Base-by-base conservation (phyloP, 805 yeast genomes). In the Pichia deserticola region DNA sequence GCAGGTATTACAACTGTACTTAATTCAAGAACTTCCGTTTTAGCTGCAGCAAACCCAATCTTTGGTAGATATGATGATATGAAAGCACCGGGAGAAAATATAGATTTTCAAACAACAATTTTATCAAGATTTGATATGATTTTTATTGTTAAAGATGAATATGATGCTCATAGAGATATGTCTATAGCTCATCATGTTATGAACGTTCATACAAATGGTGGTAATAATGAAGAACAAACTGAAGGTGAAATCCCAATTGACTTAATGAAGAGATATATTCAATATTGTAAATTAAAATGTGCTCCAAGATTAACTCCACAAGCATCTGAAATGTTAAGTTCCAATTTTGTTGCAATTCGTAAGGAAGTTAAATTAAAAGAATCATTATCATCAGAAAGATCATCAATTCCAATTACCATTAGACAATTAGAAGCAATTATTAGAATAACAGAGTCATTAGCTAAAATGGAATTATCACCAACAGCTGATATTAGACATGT, bases 91-190 rank as follows among this genome's bases (percentile, higher is more conserved):
- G 98, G 99, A 54, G 99, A 93, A 64, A 93, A 93, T 62, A 92
- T 93, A 60, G 99, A 93, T 67, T 93, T 93, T 73, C 99, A 93
- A 69, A 87, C 96, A 1, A 92, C 99, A 1, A 86, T 93, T 68
- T 74, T 93, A 67, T 93, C 99, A 11, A 85, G 99, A 72, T 93
- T 93, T 66, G 99, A 93, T 70, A 93, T 93, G 98, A 93, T 93
- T 61, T 93, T 89, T 69, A 88, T 93, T 59, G 96, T 93, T 47
- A 92, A 89, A 62, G 99, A 93, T 70, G 96, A 86, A 48, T 98
- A 93, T 67, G 84, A 89, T 63, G 87, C 84, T 56, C 77, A 73
- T 39, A 76, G 95, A 61, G 99, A 93, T 72, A 77, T 82, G 42
- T 79, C 89, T 1, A 89, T 93, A 60, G 99, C 99, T 4, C 81